These are phyloP conservation scores for Leishmania martiniquensis DNA, from an alignment of 208 protist genomes.

Conservation along the genomic window DNA sequence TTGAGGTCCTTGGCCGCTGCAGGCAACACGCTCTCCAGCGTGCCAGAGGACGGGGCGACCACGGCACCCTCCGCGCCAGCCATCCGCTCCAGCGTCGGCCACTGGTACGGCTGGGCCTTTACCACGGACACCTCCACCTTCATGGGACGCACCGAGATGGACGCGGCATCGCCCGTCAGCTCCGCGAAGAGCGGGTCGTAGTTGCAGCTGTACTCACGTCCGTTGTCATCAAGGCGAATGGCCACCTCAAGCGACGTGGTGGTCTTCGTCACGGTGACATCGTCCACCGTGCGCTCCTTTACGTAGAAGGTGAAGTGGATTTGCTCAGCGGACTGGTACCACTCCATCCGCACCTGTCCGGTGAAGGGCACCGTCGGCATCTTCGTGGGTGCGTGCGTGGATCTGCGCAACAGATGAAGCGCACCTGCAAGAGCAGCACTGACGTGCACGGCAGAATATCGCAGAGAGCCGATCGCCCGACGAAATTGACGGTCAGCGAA, in stretches of 20 bases:
- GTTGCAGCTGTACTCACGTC: constrained; percentile 71
- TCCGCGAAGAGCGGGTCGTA: constrained; percentile 71
- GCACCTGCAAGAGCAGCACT: background rate
- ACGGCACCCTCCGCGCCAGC: constrained; percentile 7
- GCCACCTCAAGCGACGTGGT: constrained; percentile 46
- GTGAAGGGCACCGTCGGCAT: constrained; percentile 56
- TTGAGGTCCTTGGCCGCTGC: constrained; percentile 50
- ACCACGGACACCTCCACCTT: constrained; percentile 82
- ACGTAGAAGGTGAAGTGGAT: constrained; percentile 90
- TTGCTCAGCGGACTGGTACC: constrained; percentile 80
- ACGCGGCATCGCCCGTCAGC: constrained; percentile 27
- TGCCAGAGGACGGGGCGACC: constrained; percentile 2
- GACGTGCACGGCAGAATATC: background rate
- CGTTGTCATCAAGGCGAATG: constrained; percentile 66
- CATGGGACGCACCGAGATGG: constrained; percentile 72
- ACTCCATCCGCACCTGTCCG: constrained; percentile 80
- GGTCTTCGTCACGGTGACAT: constrained; percentile 56
- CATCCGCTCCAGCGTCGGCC: constrained; percentile 70
- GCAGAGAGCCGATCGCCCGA: background rate
- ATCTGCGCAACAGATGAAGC: background rate
- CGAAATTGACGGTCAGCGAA: background rate
- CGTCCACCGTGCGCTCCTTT: constrained; percentile 56
- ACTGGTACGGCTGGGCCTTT: constrained; percentile 67
- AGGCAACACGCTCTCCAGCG: constrained; percentile 16
- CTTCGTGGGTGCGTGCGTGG: background rate